Conservation (phyloP, 306 rosid species). For the Quercus bicolor region DNA sequence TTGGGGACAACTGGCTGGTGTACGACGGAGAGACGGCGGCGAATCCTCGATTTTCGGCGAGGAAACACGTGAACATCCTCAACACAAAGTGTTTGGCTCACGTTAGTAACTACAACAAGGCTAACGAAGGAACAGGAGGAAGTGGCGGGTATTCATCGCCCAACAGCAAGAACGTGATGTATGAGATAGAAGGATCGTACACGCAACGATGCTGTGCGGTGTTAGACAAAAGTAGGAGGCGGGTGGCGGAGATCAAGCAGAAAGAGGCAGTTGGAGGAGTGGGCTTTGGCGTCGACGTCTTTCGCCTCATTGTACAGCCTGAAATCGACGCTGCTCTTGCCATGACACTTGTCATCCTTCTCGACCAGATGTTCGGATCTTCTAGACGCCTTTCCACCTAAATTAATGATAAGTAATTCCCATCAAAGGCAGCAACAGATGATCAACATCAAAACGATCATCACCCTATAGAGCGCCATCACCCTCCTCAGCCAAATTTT, state of each 20-base stretch:
- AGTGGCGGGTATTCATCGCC: not conserved
- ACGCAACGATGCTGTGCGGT: conserved; percentile 50
- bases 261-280: conserved; percentile 57
- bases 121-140: not conserved
- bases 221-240: conserved; percentile 42
- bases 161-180: conserved; percentile 15
- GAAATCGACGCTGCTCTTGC: conserved; percentile 49
- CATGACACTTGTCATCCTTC: conserved; percentile 67
- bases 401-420: too few species aligned
- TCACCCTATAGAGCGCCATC: not conserved
- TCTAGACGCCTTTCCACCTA: conserved; percentile 19
- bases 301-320: conserved; percentile 59
- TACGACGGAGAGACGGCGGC: conserved; percentile 50
- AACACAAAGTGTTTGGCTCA: conserved; percentile 49
- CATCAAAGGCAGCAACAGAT: not conserved
- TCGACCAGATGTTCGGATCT: conserved; percentile 59
- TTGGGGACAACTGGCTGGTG: conserved; percentile 62
- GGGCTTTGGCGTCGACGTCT: conserved; percentile 62
- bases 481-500: not conserved
- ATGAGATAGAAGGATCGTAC: conserved; percentile 66
- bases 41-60: conserved; percentile 43
- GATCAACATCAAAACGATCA: not conserved
- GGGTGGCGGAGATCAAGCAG: conserved; percentile 65
- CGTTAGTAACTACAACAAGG: conserved; percentile 5
- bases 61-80: conserved; percentile 39